phyloP scores from a whole-genome alignment of 2,329 filamentous ascomycete genomes.

The Fusarium drepaniforme region DNA sequence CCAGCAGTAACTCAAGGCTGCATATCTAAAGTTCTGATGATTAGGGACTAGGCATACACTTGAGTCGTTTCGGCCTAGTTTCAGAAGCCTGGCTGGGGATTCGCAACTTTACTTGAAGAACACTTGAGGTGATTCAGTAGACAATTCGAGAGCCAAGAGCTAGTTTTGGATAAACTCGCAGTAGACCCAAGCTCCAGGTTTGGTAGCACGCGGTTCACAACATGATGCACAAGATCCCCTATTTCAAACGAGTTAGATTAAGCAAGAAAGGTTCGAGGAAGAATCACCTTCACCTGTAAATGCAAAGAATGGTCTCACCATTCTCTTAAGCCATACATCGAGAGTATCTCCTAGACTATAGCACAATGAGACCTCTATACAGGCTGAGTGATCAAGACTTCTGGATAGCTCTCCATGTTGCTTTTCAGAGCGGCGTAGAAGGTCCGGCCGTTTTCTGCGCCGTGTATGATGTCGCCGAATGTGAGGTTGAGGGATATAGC shows the following conservation, averaged over 20 bases:
- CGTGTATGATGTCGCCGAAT: neutral
- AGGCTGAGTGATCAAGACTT: neutral
- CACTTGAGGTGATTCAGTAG: neutral
- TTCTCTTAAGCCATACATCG: neutral
- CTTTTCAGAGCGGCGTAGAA: neutral
- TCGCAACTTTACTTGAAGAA: neutral
- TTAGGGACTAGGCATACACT: neutral
- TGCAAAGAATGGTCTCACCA: neutral
- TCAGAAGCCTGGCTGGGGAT: neutral
- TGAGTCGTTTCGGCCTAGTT: neutral
- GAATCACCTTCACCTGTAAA: neutral
- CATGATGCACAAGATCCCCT: neutral
- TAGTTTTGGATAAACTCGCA: neutral
- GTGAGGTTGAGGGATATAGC: neutral
- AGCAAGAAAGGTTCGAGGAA: neutral
- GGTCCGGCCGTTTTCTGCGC: neutral
- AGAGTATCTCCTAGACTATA: neutral
- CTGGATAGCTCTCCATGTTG: neutral
- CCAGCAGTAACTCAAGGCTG: neutral
- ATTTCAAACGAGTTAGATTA: neutral
- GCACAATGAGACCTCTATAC: neutral
- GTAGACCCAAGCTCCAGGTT: neutral
- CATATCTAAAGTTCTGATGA: neutral
- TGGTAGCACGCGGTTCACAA: neutral
- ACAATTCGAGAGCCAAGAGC: neutral